Percentiles rank a stretch among this genome's conserved stretches.
These are phyloP conservation scores for Croton setiger DNA, from an alignment of 441 rosid species.

Conservation along the genomic window DNA sequence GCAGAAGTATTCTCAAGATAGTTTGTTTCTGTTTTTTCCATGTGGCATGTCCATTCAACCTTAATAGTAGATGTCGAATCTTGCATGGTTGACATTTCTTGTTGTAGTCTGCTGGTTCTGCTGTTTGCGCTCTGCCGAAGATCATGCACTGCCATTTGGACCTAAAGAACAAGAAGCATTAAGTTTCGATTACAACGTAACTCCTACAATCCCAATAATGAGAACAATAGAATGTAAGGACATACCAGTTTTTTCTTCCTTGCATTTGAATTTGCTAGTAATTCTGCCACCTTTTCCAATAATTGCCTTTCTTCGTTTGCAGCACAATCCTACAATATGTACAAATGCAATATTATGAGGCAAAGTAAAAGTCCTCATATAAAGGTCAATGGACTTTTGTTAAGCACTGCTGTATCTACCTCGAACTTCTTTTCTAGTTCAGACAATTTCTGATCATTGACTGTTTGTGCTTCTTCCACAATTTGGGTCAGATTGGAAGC, in stretches of 20 bases:
- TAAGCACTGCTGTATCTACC: constrained; percentile 40
- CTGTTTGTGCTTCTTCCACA: constrained; percentile 76
- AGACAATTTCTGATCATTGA: constrained; percentile 66
- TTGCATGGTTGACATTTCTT: constrained; percentile 94
- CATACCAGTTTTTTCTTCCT: constrained; percentile 81
- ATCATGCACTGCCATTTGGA: constrained; percentile 86
- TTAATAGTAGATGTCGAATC: constrained; percentile 70
- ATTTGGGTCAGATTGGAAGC: constrained; percentile 65
- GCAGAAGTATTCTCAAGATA: constrained; percentile 68
- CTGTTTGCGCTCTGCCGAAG: constrained; percentile 71
- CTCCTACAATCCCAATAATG: background rate
- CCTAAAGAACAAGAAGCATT: constrained; percentile 39
- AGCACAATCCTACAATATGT: constrained; percentile 55
- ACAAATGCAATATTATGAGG: constrained; percentile 11
- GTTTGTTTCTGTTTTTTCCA: constrained; percentile 74
- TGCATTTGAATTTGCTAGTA: constrained; percentile 71
- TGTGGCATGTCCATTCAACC: constrained; percentile 74
- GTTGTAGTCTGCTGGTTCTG: constrained; percentile 71
- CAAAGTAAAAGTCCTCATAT: background rate
- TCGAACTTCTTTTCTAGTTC: constrained; percentile 88
- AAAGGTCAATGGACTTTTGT: constrained; percentile 6
- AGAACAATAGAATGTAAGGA: background rate
- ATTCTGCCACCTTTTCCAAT: constrained; percentile 86
- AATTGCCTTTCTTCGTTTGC: constrained; percentile 79
- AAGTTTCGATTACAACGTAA: background rate